Conservation (phyloP, 805 yeast genomes). For the Saturnispora sanitii region DNA sequence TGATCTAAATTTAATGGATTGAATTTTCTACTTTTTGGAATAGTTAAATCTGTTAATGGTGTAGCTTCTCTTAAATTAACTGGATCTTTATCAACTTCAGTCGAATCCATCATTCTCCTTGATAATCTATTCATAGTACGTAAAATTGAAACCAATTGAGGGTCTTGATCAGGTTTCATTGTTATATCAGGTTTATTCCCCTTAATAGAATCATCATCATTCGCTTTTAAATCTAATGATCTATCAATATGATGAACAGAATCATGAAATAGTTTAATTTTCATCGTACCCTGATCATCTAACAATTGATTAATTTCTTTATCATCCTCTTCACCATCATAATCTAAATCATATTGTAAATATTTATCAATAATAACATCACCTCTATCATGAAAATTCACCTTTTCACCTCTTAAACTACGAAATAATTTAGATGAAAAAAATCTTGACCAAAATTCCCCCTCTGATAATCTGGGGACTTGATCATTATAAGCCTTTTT, state of each 20-base stretch:
- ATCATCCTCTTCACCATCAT: conserved; percentile 32
- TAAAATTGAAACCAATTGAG: conserved; percentile 66
- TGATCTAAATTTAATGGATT: conserved; percentile 35
- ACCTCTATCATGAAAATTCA: conserved; percentile 65
- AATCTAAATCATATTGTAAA: conserved; percentile 57
- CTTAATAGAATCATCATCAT: conserved; percentile 66
- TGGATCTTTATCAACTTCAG: conserved; percentile 34
- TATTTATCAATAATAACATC: conserved; percentile 82
- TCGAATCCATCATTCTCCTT: conserved; percentile 61
- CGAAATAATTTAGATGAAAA: conserved; percentile 85
- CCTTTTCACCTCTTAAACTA: conserved; percentile 79
- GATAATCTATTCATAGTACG: conserved; percentile 84
- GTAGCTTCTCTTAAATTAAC: conserved; percentile 35
- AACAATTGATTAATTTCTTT: conserved; percentile 24
- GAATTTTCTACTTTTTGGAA: conserved; percentile 37
- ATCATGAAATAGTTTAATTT: conserved; percentile 28
- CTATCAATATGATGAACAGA: conserved; percentile 46
- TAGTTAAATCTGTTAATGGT: conserved; percentile 42
- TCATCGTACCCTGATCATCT: conserved; percentile 21
- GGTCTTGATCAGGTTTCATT: conserved; percentile 57
- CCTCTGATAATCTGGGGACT: conserved; percentile 83
- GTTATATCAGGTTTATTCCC: conserved; percentile 87
- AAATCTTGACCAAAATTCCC: conserved; percentile 93
- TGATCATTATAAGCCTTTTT: conserved; percentile 80
- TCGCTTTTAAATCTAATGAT: conserved; percentile 71